Base-by-base conservation (phyloP, 345 rosid genomes). In the Salix viminalis region DNA sequence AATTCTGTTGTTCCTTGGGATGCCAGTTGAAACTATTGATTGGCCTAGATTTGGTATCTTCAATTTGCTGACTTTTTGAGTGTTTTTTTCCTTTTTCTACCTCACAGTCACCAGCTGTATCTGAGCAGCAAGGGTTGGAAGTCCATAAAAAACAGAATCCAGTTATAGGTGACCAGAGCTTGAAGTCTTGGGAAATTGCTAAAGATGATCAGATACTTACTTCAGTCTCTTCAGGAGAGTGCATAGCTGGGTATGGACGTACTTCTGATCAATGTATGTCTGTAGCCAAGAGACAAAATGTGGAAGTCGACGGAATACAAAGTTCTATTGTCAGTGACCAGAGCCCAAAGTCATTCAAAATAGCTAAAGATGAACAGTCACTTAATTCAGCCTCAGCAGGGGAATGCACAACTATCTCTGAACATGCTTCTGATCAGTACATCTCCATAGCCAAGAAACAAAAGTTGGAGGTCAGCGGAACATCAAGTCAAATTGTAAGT, bases 121-220 rank as follows among this genome's bases (percentile, higher is more conserved):
- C 71, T n/a, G 71, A 84, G 86, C 82, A 79, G 69, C 87, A 78
- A 80, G 84, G 77, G 68, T 52, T 46, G 60, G 64, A 34, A 48
- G 69, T 24, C 15, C 70, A 62, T 12, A 85, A 70, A 82, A 61
- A 75, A 54, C 50, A 52, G 15, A 74, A 67, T 67, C 72, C 69
- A 56, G 46, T 19, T 69, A 42, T 52, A 15, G 75, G 50, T 65
- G 78, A 52, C 46, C 82, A 68, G 71, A 79, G 81, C 74, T 76
- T 65, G 15, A 82, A 84, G 62, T 28, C 46, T 26, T 56, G 70
- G 30, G 78, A 64, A 69, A 41, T 74, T 46, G 81, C 61, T 28
- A 75, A 72, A 72, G 81, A 79, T 72, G 78, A 83, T 67, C 79
- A 69, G 68, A 66, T 71, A 60, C 79, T 52, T 62, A 48, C 54